Evolutionary conservation across 2,329 filamentous ascomycete genomes (phyloP).

Genomic region (Diaporthe capsici): DNA sequence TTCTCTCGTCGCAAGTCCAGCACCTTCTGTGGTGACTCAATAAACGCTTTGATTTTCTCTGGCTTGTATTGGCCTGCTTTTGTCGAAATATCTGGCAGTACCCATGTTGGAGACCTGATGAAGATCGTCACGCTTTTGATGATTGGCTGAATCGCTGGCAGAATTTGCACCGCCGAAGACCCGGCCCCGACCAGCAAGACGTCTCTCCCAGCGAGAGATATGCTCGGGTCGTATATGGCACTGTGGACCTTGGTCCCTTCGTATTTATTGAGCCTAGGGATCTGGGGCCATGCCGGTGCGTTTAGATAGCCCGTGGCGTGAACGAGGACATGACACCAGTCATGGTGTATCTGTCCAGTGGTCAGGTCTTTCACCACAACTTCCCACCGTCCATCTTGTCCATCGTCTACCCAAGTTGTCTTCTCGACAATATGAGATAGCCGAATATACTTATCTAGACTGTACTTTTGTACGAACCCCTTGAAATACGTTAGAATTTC

Average conservation of each 20-base stretch:
- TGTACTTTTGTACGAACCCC: not conserved
- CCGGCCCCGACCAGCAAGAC: not conserved
- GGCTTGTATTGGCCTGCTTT: not conserved
- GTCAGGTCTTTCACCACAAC: not conserved
- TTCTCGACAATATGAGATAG: not conserved
- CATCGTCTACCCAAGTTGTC: not conserved
- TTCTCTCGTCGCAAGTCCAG: not conserved
- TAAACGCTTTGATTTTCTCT: not conserved
- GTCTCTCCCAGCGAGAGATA: not conserved
- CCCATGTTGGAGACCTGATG: not conserved
- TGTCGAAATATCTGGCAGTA: not conserved
- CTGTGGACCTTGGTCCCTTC: not conserved
- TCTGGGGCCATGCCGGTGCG: not conserved
- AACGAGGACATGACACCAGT: not conserved
- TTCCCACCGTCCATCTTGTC: not conserved
- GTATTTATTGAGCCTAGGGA: not conserved
- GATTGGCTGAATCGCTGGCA: not conserved
- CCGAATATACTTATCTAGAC: not conserved
- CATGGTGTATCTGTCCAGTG: not conserved
- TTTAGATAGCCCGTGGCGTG: not conserved
- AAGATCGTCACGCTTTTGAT: not conserved
- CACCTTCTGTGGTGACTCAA: not conserved
- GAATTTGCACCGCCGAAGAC: not conserved
- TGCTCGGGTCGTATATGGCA: not conserved
- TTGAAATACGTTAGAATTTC: conserved; percentile 3